Evolutionary conservation across 768 basidiomycete species (phyloP), one percentile per base, ranked within the genome.

Genomic region (Sarcomyxa edulis): DNA sequence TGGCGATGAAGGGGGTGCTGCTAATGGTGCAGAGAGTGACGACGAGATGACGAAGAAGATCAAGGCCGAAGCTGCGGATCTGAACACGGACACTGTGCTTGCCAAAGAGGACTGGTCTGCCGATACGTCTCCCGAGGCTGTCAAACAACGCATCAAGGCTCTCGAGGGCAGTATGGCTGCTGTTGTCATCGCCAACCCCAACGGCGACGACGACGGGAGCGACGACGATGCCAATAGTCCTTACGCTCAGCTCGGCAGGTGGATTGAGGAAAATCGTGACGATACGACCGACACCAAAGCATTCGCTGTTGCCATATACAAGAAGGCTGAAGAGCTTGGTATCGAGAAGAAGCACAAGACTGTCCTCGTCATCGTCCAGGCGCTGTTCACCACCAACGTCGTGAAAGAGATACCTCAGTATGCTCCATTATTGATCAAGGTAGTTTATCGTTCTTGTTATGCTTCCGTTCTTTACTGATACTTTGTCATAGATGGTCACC

Each of bases 281-380:
- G 60, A 58, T 12, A 66, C 66, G 14, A 64, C 68, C 4, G 71
- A 74, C 43, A 46, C 65, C 26, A 73, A 68, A 48, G 68, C 71
- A 4, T 69, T 73, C 33, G 67, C 79, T 19, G 68, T 85, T 35
- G 78, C 83, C 16, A 76, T 94, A 28, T 91, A 71, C 68, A 85
- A 89, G 63, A 92, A 92, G 66, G 85, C 85, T 1, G 84, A 94
- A 53, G 93, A 95, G 35, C 56, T 93, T 16, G 90, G 88, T 29
- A 84, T 98, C 46, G 91, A 88, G 55, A 93, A 88, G 70, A 98
- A 96, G 63, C 90, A 97, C 71, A 94, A 85, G 72, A 74, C 85
- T 0, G 67, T 95, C 22, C 73, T 84, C 44, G 81, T 92, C 30
- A 66, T 99, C 38, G 84, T 81, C 14, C 86, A 94, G 58, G 74